A percentile compares a stretch with the other conserved stretches of the same genome.
Conservation (phyloP, 371 early-diverging fungal species). For the Mucor saturninus region DNA sequence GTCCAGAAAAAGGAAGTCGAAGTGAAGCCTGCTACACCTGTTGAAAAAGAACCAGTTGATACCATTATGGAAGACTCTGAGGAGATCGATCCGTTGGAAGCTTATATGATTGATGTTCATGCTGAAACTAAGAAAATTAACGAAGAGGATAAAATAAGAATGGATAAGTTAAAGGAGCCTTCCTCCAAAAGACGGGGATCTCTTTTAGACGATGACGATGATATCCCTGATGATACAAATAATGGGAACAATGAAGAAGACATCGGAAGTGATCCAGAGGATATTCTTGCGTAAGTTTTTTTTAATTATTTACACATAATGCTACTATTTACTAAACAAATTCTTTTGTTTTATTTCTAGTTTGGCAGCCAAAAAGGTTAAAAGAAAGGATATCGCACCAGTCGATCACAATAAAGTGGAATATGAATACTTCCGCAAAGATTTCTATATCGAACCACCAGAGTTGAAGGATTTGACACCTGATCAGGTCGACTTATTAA, state of each 20-base stretch:
- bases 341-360: conserved; percentile 28
- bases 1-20: background rate
- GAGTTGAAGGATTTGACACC: conserved; percentile 83
- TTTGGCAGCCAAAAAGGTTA: conserved; percentile 80
- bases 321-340: conserved; percentile 4
- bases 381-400: conserved; percentile 90
- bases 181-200: conserved; percentile 14
- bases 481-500: conserved; percentile 84
- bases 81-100: conserved; percentile 78
- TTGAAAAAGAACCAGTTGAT: conserved; percentile 15
- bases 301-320: conserved; percentile 3
- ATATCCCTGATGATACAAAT: conserved; percentile 3
- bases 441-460: conserved; percentile 96
- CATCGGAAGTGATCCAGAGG: conserved; percentile 69
- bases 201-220: conserved; percentile 19
- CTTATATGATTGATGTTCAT: conserved; percentile 85
- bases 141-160: conserved; percentile 63
- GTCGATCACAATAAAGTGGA: conserved; percentile 88
- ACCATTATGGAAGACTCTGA: conserved; percentile 30
- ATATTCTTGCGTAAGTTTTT: conserved; percentile 73
- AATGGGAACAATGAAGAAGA: conserved; percentile 51
- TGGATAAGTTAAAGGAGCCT: conserved; percentile 30
- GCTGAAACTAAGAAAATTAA: conserved; percentile 74
- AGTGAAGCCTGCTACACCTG: background rate
- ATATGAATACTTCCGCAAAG: conserved; percentile 91